Conservation (phyloP, 2,329 filamentous ascomycete species). For the Nigrospora sphaerica region DNA sequence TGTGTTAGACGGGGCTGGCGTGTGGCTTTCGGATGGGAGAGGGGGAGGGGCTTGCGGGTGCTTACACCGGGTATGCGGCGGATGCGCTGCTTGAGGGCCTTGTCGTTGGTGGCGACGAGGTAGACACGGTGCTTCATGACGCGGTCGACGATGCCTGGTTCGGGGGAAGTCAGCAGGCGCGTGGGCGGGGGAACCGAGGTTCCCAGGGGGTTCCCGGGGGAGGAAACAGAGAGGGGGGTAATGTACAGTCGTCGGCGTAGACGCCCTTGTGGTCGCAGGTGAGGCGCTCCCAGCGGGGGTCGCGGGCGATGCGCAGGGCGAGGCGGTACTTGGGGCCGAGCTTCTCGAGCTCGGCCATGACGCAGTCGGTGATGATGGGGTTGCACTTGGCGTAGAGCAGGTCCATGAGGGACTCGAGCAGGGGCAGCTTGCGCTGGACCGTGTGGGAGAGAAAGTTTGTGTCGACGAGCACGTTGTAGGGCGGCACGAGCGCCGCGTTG, state of each 20-base stretch:
- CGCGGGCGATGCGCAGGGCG: conserved; percentile 76
- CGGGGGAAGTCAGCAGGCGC: not conserved
- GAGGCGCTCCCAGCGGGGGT: conserved; percentile 80
- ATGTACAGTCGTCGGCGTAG: conserved; percentile 77
- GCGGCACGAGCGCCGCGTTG: conserved; percentile 62
- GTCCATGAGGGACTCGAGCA: conserved; percentile 71
- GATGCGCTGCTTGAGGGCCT: conserved; percentile 16
- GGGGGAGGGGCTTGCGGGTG: conserved; percentile 1
- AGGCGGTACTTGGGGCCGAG: conserved; percentile 72
- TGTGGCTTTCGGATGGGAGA: conserved; percentile 39
- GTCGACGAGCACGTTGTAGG: conserved; percentile 70
- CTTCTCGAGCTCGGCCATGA: conserved; percentile 82
- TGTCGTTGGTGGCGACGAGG: conserved; percentile 63
- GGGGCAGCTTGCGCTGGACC: conserved; percentile 81
- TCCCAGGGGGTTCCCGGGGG: too few species aligned
- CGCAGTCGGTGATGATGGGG: conserved; percentile 78
- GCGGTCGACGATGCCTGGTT: not conserved
- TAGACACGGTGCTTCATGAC: conserved; percentile 68
- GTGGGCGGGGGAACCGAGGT: not conserved
- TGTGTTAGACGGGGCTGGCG: conserved; percentile 61
- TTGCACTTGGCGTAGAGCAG: conserved; percentile 86
- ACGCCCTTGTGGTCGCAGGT: conserved; percentile 78
- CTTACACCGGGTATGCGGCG: not conserved
- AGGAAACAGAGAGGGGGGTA: not conserved
- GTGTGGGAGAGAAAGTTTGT: conserved; percentile 91